phyloP scores from a whole-genome alignment of 257 asterid genomes.

The Solanum sejunctum region DNA sequence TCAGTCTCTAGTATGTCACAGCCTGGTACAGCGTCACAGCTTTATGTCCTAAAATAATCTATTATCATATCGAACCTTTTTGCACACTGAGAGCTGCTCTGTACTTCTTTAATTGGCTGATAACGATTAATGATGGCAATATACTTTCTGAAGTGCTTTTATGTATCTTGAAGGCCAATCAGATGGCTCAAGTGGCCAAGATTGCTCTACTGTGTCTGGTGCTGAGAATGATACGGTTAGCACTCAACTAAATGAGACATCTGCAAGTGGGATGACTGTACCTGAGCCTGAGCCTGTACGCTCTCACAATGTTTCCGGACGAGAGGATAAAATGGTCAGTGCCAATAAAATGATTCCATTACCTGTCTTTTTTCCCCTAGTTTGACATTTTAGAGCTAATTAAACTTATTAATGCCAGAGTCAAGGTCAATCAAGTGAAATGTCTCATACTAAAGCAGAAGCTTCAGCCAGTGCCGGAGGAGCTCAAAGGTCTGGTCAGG shows the following conservation, averaged over 20 bases:
- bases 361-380: not conserved
- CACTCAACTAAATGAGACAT: slow-evolving; percentile 9
- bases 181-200: slow-evolving; percentile 32
- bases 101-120: not conserved
- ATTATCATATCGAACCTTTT: not conserved
- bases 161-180: slow-evolving; percentile 19
- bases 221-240: slow-evolving; percentile 10
- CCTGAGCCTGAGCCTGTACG: not conserved
- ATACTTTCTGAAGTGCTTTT: not conserved
- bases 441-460: not conserved
- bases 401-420: slow-evolving; percentile 15
- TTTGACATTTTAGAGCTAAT: not conserved
- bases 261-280: not conserved
- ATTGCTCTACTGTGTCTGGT: slow-evolving; percentile 13
- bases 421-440: slow-evolving; percentile 9
- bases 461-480: slow-evolving; percentile 12
- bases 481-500: slow-evolving; percentile 24
- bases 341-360: not conserved
- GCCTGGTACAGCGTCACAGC: slow-evolving; percentile 22
- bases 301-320: not conserved
- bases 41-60: not conserved
- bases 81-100: not conserved
- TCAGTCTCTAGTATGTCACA: slow-evolving; percentile 27
- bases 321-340: not conserved
- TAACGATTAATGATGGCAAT: not conserved